Conservation (phyloP, 306 rosid species). For the Malus sieversii region DNA sequence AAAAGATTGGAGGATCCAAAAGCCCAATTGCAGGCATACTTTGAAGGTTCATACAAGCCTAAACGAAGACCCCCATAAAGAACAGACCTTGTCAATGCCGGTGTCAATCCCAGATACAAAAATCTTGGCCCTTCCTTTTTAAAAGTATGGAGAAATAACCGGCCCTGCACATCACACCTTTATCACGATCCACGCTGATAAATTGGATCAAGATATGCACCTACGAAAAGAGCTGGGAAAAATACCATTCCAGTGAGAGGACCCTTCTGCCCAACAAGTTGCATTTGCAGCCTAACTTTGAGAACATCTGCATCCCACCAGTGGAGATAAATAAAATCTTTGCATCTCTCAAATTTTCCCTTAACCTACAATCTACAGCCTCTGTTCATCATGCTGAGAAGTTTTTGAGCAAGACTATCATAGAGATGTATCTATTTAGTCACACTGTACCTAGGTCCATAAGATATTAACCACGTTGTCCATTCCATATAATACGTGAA, state of each 20-base stretch:
- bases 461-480: not conserved
- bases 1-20: constrained; percentile 79
- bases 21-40: constrained; percentile 68
- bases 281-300: constrained; percentile 97
- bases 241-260: constrained; percentile 88
- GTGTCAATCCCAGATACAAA: constrained; percentile 79
- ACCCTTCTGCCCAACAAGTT: constrained; percentile 91
- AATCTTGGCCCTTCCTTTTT: constrained; percentile 83
- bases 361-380: not conserved
- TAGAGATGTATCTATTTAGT: no score
- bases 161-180: constrained; percentile 48
- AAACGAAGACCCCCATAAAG: constrained; percentile 93
- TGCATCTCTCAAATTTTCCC: not conserved
- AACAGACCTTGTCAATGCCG: constrained; percentile 83
- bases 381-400: not conserved
- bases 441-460: no score
- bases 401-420: not conserved
- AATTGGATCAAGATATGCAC: constrained; percentile 19
- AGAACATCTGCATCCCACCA: constrained; percentile 71
- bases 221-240: constrained; percentile 16
- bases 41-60: constrained; percentile 95
- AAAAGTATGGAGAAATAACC: constrained; percentile 41
- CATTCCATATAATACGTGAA: no score
- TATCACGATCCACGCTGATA: constrained; percentile 3
- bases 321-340: constrained; percentile 6